Base-by-base conservation (phyloP, 208 protist species). In the Crithidia fasciculata region DNA sequence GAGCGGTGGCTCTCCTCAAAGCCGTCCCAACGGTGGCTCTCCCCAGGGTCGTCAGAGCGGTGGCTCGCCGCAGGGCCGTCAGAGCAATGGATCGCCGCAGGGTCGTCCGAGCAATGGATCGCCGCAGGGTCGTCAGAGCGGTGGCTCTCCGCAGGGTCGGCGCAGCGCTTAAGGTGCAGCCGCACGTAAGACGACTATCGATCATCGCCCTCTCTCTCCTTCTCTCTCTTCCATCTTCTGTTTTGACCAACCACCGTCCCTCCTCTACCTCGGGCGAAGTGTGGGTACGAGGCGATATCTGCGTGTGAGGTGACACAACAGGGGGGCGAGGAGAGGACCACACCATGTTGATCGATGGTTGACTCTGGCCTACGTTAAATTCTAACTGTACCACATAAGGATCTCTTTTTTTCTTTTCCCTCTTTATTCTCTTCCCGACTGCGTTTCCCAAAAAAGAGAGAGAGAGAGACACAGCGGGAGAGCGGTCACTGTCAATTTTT, bases 11-110 rank as follows among this genome's bases (percentile, higher is more conserved):
- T 75, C 72, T 39, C 72, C 69, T 7, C 68, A 82, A 60, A 65
- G 64, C n/a, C 71, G 69, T 37, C 15, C 36, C n/a, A 78, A 63
- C 56, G 50, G 58, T 36, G 41, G 69, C 45, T 74, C 69, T 6
- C 75, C 76, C 8, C 74, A 78, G 72, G 58, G 62, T 8, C 70
- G 74, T 19, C 40, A 15, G 8, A 81, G 78, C 68, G 67, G 41
- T 41, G 57, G 69, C 39, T 74, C 69, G 3, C 75, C 76, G 9
- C 74, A 80, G 68, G 58, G 62, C 9, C 70, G 74, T 19, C 40
- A 16, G 9, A 81, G 78, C 62, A 71, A 60, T 8, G 66, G 71
- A 40, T 74, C 65, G 5, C 72, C 78, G n/a, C 58, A 73, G 49
- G 71, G 61, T 39, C 70, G 71, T 54, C 28, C 0, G 16, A 76